These are phyloP conservation scores for Rhizopogon vesiculosus DNA, from an alignment of 768 basidiomycete species.

Conservation along the genomic window DNA sequence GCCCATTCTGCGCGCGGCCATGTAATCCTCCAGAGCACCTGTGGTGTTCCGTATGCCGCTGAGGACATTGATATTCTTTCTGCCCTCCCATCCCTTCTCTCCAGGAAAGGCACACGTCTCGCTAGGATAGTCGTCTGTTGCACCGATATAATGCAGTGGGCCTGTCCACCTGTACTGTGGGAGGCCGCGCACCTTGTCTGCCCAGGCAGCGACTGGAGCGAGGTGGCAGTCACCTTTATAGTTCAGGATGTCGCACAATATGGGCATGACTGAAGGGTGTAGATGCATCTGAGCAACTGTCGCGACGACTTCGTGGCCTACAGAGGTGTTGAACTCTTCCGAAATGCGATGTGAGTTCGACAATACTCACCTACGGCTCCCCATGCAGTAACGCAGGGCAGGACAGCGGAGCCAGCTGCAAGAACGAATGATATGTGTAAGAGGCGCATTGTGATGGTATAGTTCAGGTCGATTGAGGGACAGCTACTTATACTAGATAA, in stretches of 20 bases:
- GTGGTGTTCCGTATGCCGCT: constrained; percentile 78
- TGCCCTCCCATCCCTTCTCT: constrained; percentile 64
- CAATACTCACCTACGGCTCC: constrained; percentile 32
- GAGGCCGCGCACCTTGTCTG: constrained; percentile 58
- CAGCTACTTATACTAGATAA: not conserved
- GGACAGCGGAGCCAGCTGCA: constrained; percentile 11
- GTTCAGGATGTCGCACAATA: constrained; percentile 69
- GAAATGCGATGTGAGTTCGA: not conserved
- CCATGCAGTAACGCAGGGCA: constrained; percentile 32
- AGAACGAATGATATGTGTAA: constrained; percentile 7
- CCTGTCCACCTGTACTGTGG: constrained; percentile 66
- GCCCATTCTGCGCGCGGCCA: constrained; percentile 12
- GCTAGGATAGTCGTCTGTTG: constrained; percentile 72
- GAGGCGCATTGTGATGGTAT: constrained; percentile 18
- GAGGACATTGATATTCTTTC: constrained; percentile 59
- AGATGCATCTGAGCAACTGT: constrained; percentile 94
- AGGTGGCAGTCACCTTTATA: constrained; percentile 61
- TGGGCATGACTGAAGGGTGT: constrained; percentile 61
- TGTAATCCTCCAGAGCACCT: constrained; percentile 49
- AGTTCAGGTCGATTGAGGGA: not conserved
- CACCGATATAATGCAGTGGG: constrained; percentile 71
- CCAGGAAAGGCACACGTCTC: constrained; percentile 78
- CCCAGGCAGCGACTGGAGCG: constrained; percentile 84
- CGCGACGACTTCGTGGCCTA: constrained; percentile 89
- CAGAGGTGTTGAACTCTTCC: not conserved